phyloP scores from a whole-genome alignment of 441 rosid genomes.

The Manihot esculenta region DNA sequence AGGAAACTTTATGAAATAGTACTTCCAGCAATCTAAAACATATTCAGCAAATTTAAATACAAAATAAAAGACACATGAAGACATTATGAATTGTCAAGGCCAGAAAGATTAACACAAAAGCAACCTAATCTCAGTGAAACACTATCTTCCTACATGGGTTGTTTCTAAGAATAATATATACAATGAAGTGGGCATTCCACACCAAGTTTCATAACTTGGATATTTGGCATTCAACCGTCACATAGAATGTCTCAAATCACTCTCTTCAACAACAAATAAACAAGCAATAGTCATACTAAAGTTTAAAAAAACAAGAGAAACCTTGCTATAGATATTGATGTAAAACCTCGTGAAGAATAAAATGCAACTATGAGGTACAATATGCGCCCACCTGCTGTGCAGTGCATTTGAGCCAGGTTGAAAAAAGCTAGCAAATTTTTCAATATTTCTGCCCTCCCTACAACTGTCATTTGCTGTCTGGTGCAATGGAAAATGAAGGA shows the following conservation, averaged over 20 bases:
- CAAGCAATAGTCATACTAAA: neutral
- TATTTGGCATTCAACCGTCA: neutral
- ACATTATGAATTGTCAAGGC: neutral
- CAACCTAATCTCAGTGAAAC: neutral
- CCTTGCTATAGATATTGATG: neutral
- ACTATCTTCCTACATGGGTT: no score
- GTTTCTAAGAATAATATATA: neutral
- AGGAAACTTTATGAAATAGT: neutral
- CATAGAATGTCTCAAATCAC: no score
- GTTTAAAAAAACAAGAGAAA: no score
- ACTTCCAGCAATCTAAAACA: constrained; percentile 7
- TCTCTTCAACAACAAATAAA: neutral
- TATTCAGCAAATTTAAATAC: constrained; percentile 5
- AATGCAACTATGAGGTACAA: constrained; percentile 1
- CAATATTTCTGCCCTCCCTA: constrained; percentile 12
- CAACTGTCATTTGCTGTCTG: constrained; percentile 18
- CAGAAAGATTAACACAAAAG: neutral
- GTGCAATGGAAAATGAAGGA: constrained; percentile 62
- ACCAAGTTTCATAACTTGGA: neutral
- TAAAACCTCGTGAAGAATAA: neutral
- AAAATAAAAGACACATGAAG: constrained; percentile 9
- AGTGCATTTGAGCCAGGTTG: constrained; percentile 16
- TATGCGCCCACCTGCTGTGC: constrained; percentile 30
- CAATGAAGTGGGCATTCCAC: neutral
- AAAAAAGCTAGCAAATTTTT: constrained; percentile 22